phyloP scores from a whole-genome alignment of 192 early-diverging fungal genomes.

The Funneliformis geosporum region DNA sequence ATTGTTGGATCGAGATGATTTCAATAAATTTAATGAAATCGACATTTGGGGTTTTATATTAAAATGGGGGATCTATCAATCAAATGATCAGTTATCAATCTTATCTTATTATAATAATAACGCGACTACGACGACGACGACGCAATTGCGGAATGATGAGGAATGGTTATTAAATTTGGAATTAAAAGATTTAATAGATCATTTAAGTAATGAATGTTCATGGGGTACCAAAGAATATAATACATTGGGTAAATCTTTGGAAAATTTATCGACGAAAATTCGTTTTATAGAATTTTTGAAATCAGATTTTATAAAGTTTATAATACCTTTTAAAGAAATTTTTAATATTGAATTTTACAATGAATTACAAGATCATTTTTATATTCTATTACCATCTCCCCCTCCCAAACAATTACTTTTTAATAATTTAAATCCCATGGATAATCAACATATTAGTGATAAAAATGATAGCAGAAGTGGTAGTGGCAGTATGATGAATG shows the following conservation, averaged over 20 bases:
- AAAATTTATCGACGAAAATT: not conserved
- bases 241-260: not conserved
- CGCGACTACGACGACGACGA: not conserved
- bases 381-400: not conserved
- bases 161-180: not conserved
- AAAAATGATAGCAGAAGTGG: not conserved
- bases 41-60: constrained; percentile 6
- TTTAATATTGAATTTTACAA: not conserved
- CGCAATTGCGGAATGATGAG: not conserved
- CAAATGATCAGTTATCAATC: not conserved
- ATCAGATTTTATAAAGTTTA: not conserved
- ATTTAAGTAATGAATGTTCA: not conserved
- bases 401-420: not conserved
- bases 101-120: not conserved
- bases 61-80: constrained; percentile 13
- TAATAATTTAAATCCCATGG: not conserved
- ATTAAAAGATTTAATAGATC: not conserved
- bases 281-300: not conserved
- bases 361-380: not conserved
- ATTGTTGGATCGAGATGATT: constrained; percentile 19
- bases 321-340: not conserved
- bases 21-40: constrained; percentile 11
- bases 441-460: not conserved
- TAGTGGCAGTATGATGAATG: not conserved
- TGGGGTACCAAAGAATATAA: not conserved